Conservation (phyloP, 2,329 filamentous ascomycete species). For the Alternaria burnsii region DNA sequence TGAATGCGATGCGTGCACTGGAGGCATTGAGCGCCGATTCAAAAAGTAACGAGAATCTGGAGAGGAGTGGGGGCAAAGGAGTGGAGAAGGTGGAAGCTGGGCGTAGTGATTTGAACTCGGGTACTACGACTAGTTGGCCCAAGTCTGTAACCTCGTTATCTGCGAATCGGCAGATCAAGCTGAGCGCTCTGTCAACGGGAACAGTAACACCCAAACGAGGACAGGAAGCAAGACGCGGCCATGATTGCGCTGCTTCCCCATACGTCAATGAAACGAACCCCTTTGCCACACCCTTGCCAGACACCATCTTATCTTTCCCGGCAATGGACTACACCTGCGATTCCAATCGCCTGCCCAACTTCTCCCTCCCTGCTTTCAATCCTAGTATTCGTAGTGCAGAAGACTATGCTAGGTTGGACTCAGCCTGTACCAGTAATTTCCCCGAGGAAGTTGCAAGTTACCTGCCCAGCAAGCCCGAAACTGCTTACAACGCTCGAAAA, state of each 20-base stretch:
- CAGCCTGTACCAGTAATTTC: slow-evolving; percentile 3
- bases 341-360: background rate
- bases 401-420: slow-evolving; percentile 11
- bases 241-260: background rate
- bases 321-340: too few relatives aligned
- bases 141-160: slow-evolving; percentile 27
- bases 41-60: background rate
- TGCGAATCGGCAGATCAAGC: slow-evolving; percentile 24
- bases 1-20: slow-evolving; percentile 39
- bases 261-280: background rate
- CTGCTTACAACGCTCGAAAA: slow-evolving; percentile 24
- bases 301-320: background rate
- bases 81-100: background rate
- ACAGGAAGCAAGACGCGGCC: too few relatives aligned
- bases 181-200: slow-evolving; percentile 14
- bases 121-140: slow-evolving; percentile 8
- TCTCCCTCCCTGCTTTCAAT: background rate
- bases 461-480: background rate
- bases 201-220: background rate
- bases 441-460: background rate
- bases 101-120: slow-evolving; percentile 15
- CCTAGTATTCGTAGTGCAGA: background rate
- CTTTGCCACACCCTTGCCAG: background rate
- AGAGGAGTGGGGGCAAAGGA: background rate
- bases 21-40: slow-evolving; percentile 31